Percentiles rank a stretch among this genome's conserved stretches.
Conservation (phyloP, 495 filamentous ascomycete genomes). For the Astrothelium macrocarpum region DNA sequence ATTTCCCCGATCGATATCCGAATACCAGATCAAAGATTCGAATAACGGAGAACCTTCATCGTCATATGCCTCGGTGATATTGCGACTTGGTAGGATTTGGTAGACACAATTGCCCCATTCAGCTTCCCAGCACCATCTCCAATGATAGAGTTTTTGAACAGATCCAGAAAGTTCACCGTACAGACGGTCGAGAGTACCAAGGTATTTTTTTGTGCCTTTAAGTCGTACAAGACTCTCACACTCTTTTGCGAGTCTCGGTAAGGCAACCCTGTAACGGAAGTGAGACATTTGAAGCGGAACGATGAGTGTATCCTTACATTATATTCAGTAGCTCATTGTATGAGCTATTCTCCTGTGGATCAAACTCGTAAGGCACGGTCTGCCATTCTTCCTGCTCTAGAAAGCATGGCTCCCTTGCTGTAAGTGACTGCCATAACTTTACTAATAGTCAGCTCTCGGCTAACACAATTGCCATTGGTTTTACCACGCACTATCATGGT, state of each 20-base stretch:
- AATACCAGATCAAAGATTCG: neutral
- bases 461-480: neutral
- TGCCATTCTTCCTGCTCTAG: neutral
- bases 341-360: neutral
- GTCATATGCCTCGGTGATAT: neutral
- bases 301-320: neutral
- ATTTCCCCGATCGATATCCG: neutral
- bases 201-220: neutral
- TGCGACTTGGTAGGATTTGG: neutral
- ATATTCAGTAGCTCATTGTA: neutral
- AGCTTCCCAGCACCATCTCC: slow-evolving; percentile 3
- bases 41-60: neutral
- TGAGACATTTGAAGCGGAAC: neutral
- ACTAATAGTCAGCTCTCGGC: neutral
- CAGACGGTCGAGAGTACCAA: neutral
- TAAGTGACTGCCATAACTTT: neutral
- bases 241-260: neutral
- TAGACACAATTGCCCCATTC: neutral
- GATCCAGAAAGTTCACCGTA: neutral
- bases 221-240: neutral
- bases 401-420: neutral
- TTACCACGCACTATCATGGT: neutral
- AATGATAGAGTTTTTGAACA: neutral
- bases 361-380: slow-evolving; percentile 1
- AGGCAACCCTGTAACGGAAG: neutral